Evolutionary conservation across 768 basidiomycete genomes (phyloP), one percentile per base, ranked within the genome.

Genomic region (Suillus subaureus): DNA sequence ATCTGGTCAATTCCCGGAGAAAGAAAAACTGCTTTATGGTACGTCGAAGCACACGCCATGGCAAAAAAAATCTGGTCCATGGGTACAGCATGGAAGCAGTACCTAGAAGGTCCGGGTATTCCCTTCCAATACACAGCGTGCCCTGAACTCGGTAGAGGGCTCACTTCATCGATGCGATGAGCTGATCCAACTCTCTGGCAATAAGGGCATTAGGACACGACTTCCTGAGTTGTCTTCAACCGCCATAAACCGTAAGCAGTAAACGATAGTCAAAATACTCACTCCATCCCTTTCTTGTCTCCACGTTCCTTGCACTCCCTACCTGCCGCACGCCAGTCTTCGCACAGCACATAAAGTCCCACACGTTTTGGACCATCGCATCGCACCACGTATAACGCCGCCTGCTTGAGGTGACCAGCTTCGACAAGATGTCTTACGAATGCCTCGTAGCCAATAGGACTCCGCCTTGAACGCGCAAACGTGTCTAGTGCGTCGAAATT

Each of bases 401-500:
- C 97, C 73, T 97, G 92, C 72, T 87, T 92, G 33, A 77, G 71
- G 74, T 90, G 88, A 0, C 93, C 93, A 45, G 88, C 86, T 60
- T 87, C 83, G 35, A 93, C 85, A 43, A 97, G 83, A 69, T 93
- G 88, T 43, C 83, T 87, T 31, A 96, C 94, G 74, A 95, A 95
- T 0, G 91, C 85, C 73, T 98, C 96, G 72, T 97, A 99, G 1
- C 97, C 97, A 65, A 99, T 98, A 5, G 97, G 96, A 75, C 92
- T 94, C 69, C 94, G 86, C 77, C 87, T 96, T 42, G 90, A 91
- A 70, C 89, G 91, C 2, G 95, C 87, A 74, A 99, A 97, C 0
- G 84, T 74, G 57, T 98, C 95, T 16, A 99, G 83, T 2, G 85
- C 88, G 40, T 96, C 92, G 76, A 96, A 99, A 76, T 97, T 94